These are phyloP conservation scores for Phlegmacium glaucopus DNA, from an alignment of 768 basidiomycete genomes.

Conservation along the genomic window DNA sequence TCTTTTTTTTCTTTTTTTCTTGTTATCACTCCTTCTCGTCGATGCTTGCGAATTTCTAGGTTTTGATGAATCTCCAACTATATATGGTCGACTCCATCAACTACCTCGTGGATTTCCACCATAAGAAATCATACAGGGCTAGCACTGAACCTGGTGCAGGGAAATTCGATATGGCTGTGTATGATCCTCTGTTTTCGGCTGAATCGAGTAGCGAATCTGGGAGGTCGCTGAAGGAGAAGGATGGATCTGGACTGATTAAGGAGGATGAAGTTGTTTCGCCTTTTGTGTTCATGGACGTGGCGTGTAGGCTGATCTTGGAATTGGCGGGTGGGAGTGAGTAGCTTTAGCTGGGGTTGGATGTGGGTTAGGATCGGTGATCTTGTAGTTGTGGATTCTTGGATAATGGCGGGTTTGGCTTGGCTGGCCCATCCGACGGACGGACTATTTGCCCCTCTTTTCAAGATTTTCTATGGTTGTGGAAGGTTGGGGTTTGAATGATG, in stretches of 20 bases:
- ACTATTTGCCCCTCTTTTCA: too few relatives aligned
- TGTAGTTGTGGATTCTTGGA: not conserved
- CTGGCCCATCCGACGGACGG: too few relatives aligned
- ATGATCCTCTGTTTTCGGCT: slow-evolving; percentile 45
- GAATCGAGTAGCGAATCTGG: slow-evolving; percentile 45
- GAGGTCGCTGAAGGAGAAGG: slow-evolving; percentile 54
- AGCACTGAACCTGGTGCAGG: slow-evolving; percentile 63
- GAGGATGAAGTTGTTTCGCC: slow-evolving; percentile 78
- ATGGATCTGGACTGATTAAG: slow-evolving; percentile 28
- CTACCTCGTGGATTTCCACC: slow-evolving; percentile 97
- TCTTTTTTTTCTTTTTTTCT: too few relatives aligned
- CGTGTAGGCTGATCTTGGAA: slow-evolving; percentile 90
- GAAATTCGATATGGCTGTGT: slow-evolving; percentile 63
- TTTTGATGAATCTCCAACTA: slow-evolving; percentile 95
- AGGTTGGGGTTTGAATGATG: too few relatives aligned
- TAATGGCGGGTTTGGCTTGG: too few relatives aligned
- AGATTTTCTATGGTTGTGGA: too few relatives aligned
- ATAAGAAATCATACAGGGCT: slow-evolving; percentile 90
- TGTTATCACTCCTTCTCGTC: too few relatives aligned
- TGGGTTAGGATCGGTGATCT: not conserved
- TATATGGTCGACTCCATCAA: slow-evolving; percentile 96
- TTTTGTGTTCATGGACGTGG: slow-evolving; percentile 96
- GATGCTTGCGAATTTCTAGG: slow-evolving; percentile 38
- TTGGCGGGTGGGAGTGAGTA: slow-evolving; percentile 64
- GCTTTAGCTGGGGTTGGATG: not conserved